Evolutionary conservation across 1,284 basidiomycete genomes (phyloP).

Genomic region (Papiliotrema nemorosa): DNA sequence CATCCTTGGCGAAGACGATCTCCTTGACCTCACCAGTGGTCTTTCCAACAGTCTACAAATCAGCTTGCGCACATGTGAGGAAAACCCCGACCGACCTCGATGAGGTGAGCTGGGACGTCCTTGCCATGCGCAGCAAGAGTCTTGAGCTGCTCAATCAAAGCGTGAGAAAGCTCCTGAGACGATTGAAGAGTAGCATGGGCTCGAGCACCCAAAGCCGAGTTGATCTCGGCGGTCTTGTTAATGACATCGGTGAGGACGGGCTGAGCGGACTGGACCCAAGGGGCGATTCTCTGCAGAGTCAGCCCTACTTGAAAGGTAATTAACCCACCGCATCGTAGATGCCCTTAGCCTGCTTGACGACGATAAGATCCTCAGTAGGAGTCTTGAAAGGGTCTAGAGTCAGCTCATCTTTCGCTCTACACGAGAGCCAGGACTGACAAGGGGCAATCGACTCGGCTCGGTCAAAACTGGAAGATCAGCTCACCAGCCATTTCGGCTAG

Average conservation of each 20-base stretch:
- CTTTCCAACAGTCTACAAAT: constrained; percentile 36
- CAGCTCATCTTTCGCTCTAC: background rate
- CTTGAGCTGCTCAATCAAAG: constrained; percentile 43
- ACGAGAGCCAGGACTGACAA: constrained; percentile 41
- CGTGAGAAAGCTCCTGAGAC: constrained; percentile 37
- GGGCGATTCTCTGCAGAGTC: constrained; percentile 31
- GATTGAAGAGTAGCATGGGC: constrained; percentile 38
- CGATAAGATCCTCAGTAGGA: constrained; percentile 45
- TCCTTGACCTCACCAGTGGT: constrained; percentile 40
- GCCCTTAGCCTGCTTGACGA: constrained; percentile 48
- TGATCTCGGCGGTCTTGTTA: constrained; percentile 41
- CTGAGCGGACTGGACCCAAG: constrained; percentile 30
- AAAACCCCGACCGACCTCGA: constrained; percentile 26
- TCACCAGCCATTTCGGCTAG: background rate
- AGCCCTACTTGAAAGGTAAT: background rate
- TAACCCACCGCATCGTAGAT: constrained; percentile 45
- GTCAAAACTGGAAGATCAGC: constrained; percentile 33
- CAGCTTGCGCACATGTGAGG: constrained; percentile 1
- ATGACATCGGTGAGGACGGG: constrained; percentile 41
- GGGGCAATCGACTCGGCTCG: constrained; percentile 47
- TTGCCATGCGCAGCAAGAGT: constrained; percentile 41
- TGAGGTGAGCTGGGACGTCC: constrained; percentile 37
- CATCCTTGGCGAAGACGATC: constrained; percentile 46
- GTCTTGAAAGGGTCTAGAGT: constrained; percentile 47
- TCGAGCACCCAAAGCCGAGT: constrained; percentile 38